Base-by-base conservation (phyloP, 441 rosid genomes). In the Melastoma candidum region DNA sequence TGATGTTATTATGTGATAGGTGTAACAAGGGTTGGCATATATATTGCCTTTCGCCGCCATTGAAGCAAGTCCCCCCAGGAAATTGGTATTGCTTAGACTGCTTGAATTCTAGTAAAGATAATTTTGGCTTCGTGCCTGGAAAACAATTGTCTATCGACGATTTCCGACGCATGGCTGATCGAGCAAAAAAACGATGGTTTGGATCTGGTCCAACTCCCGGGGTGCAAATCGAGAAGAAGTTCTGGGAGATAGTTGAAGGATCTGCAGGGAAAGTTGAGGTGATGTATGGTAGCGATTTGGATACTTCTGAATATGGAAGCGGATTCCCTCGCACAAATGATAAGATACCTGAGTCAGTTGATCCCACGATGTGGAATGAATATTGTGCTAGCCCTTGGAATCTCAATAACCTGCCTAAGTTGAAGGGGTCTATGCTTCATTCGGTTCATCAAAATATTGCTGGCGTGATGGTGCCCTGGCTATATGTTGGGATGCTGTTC, bases 31-130 rank as follows among this genome's bases (percentile, higher is more conserved):
- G 98, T 39, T 85, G 98, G 94, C 98, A 92, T 63, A 80, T 81
- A 17, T 82, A 92, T 64, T 92, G 96, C 73, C 85, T 92, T 32
- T 85, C 96, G 4, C 98, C 98, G 0, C 98, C 98, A 0, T 26
- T 92, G 69, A 81, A 80, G 78, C 85, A 82, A 68, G 63, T 92
- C 26, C 98, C 98, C 0, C 82, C 71, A 4, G 95, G 96, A 60
- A 92, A 92, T 64, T 92, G 98, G 98, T 92, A 92, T 67, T 92
- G 98, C 69, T 80, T 84, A 46, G 96, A 85, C 63, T 92, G 98
- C 74, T 77, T 85, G 75, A 92, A 85, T 66, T 82, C 94, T 61
- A 85, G 85, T 65, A 73, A 87, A 71, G 98, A 92, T 41, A 79
- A 76, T 66, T 92, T 92, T 77, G 98, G 98, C 39, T 92, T 92